Percentiles rank a stretch among this genome's conserved stretches.
Evolutionary conservation across 345 rosid species (phyloP).

Genomic region (Eutrema yunnanense): DNA sequence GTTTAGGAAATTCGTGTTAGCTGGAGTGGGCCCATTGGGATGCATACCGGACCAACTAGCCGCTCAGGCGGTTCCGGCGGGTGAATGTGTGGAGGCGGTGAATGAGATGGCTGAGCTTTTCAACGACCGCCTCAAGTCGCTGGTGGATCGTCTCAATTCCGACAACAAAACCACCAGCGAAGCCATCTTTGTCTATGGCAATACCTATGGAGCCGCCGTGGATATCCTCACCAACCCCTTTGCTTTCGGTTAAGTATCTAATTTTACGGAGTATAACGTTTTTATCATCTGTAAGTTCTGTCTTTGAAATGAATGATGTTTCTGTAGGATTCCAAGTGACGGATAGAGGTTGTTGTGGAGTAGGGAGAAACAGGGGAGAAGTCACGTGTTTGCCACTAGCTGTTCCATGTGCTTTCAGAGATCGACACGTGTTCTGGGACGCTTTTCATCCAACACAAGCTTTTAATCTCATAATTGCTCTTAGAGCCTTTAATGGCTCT

Average conservation of each 20-base stretch:
- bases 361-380: constrained; percentile 55
- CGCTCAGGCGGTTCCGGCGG: constrained; percentile 29
- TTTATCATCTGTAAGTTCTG: no score
- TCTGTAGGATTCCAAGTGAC: constrained; percentile 40
- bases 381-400: constrained; percentile 60
- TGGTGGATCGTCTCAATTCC: constrained; percentile 43
- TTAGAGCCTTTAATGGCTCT: constrained; percentile 43
- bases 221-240: constrained; percentile 38
- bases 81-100: constrained; percentile 36
- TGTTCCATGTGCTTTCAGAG: constrained; percentile 51
- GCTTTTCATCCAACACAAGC: constrained; percentile 69
- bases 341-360: constrained; percentile 63
- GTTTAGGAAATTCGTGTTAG: constrained; percentile 56
- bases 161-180: constrained; percentile 17
- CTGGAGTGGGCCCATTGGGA: constrained; percentile 57
- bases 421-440: constrained; percentile 59
- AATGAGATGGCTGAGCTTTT: constrained; percentile 43
- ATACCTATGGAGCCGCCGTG: constrained; percentile 38
- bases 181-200: constrained; percentile 46
- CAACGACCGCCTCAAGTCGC: constrained; percentile 39
- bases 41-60: constrained; percentile 62
- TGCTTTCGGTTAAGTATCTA: neutral
- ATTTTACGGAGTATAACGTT: no score
- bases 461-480: constrained; percentile 48
- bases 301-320: neutral